Evolutionary conservation across 495 filamentous ascomycete species (phyloP).

Genomic region (Podospora conica): DNA sequence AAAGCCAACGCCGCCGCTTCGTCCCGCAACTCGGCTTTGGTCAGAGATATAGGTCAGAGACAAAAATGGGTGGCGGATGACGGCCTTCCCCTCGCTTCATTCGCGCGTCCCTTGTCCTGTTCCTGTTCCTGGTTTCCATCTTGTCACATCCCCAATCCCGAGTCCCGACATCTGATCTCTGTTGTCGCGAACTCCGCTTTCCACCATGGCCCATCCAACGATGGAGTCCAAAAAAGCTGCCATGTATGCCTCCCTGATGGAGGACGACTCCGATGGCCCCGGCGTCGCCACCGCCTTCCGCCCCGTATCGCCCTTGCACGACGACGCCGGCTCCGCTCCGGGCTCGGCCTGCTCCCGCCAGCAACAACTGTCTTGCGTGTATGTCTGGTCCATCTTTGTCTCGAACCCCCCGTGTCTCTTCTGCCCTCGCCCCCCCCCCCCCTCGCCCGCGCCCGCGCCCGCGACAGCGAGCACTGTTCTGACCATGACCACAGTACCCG

Average conservation of each 20-base stretch:
- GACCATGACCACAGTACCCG: constrained; percentile 32
- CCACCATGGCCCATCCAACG: background rate
- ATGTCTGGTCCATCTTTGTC: constrained; percentile 13
- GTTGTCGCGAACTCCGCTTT: constrained; percentile 4
- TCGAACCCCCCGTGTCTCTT: background rate
- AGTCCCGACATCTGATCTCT: constrained; percentile 2
- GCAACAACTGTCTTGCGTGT: constrained; percentile 28
- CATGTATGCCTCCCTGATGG: constrained; percentile 25
- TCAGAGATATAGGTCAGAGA: constrained; percentile 25
- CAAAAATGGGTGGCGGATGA: constrained; percentile 35
- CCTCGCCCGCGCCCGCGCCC: background rate
- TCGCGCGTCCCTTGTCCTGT: constrained; percentile 9
- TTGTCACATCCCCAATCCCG: background rate
- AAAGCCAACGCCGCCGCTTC: constrained; percentile 5
- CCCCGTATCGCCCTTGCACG: constrained; percentile 14
- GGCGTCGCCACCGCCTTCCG: constrained; percentile 4
- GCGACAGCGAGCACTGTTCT: constrained; percentile 11
- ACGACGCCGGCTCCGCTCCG: constrained; percentile 4
- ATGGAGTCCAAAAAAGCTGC: constrained; percentile 28
- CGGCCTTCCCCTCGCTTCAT: constrained; percentile 13
- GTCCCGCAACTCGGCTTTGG: background rate
- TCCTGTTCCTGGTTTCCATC: background rate
- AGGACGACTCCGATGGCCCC: constrained; percentile 22
- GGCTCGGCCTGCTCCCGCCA: constrained; percentile 4
- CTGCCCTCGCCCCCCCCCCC: background rate